Conservation (phyloP, 306 rosid species). For the Cicer arietinum region DNA sequence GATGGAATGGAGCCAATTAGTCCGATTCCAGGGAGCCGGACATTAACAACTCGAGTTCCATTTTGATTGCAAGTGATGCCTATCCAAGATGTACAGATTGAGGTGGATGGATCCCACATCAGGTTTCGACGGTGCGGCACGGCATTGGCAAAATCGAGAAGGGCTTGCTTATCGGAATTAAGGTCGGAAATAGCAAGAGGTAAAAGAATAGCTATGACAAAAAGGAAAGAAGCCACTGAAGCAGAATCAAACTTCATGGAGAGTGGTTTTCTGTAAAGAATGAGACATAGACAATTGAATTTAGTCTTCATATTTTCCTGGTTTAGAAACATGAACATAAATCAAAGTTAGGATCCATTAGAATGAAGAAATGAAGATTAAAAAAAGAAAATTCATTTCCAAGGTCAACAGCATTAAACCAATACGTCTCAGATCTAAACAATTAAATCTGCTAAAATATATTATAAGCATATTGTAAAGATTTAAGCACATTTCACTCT, state of each 20-base stretch:
- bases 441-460: constrained; percentile 7
- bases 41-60: constrained; percentile 55
- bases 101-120: constrained; percentile 57
- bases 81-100: constrained; percentile 70
- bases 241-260: constrained; percentile 63
- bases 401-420: background rate
- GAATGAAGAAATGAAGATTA: constrained; percentile 22
- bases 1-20: constrained; percentile 75
- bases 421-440: background rate
- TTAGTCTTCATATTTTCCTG: constrained; percentile 62
- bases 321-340: constrained; percentile 44
- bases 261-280: constrained; percentile 39
- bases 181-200: constrained; percentile 66
- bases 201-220: constrained; percentile 51
- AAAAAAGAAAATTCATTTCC: background rate
- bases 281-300: constrained; percentile 44
- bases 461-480: constrained; percentile 9
- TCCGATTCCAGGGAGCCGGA: constrained; percentile 89
- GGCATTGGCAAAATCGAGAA: constrained; percentile 66
- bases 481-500: background rate
- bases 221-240: constrained; percentile 53
- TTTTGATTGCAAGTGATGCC: constrained; percentile 63
- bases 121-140: constrained; percentile 75
- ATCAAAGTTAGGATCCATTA: constrained; percentile 47
- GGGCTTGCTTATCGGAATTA: constrained; percentile 74